Conservation (phyloP, 176 grass and related monocot genomes). For the Saccharum spontaneum region DNA sequence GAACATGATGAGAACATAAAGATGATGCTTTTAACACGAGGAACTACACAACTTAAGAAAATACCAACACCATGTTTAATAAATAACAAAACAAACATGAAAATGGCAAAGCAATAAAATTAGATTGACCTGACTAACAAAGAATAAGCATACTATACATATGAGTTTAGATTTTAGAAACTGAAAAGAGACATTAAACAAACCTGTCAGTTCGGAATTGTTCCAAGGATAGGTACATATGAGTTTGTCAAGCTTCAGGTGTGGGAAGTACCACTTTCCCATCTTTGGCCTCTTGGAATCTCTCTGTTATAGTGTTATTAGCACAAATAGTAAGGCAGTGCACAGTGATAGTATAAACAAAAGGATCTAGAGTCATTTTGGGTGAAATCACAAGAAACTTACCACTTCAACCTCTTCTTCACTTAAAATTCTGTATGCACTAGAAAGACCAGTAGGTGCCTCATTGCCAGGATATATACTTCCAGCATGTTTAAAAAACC, state of each 20-base stretch:
- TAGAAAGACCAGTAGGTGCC: slow-evolving; percentile 34
- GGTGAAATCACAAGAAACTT: slow-evolving; percentile 40
- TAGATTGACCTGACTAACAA: background rate
- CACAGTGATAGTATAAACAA: slow-evolving; percentile 16
- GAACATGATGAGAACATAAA: slow-evolving; percentile 17
- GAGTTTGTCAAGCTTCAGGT: slow-evolving; percentile 71
- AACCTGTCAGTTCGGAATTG: slow-evolving; percentile 61
- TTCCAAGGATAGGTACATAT: slow-evolving; percentile 82
- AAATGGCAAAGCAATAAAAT: slow-evolving; percentile 12
- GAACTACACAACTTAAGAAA: background rate
- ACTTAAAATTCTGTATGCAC: slow-evolving; percentile 71
- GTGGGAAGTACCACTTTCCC: slow-evolving; percentile 88
- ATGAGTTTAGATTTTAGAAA: slow-evolving; percentile 12
- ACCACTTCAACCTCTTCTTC: slow-evolving; percentile 86
- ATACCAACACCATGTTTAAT: background rate
- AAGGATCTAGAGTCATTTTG: slow-evolving; percentile 6
- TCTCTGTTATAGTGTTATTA: slow-evolving; percentile 43
- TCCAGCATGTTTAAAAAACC: slow-evolving; percentile 76
- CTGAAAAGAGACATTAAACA: slow-evolving; percentile 24
- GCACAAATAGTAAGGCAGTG: slow-evolving; percentile 22
- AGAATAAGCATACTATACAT: background rate
- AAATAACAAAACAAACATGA: background rate
- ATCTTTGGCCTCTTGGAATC: slow-evolving; percentile 64
- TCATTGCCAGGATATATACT: slow-evolving; percentile 41
- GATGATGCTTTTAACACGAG: background rate